These are phyloP conservation scores for Amylostereum areolatum DNA, from an alignment of 1,284 basidiomycete genomes.

Conservation along the genomic window DNA sequence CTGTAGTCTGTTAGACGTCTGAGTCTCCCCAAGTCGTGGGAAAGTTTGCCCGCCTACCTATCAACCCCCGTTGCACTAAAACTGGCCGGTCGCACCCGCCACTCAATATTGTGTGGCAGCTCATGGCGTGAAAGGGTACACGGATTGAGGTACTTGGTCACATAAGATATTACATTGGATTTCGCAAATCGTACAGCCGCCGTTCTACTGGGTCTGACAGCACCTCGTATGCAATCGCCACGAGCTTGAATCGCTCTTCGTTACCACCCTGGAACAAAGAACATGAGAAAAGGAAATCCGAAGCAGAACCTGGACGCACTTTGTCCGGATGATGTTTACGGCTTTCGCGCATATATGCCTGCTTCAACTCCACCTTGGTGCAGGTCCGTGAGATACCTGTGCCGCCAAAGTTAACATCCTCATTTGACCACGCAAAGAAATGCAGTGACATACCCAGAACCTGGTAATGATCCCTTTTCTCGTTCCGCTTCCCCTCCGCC, in stretches of 20 bases:
- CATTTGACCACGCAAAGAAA: no score
- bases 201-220: constrained; percentile 2
- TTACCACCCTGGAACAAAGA: constrained; percentile 1
- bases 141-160: no score
- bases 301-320: constrained; percentile 5
- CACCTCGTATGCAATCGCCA: neutral
- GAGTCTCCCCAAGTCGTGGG: no score
- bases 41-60: no score
- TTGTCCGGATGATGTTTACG: constrained; percentile 32
- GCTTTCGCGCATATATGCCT: constrained; percentile 26
- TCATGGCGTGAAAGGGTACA: no score
- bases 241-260: constrained; percentile 3
- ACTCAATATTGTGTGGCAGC: no score
- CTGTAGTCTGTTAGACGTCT: no score
- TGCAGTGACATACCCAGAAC: neutral
- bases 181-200: neutral
- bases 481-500: neutral
- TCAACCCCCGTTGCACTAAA: no score
- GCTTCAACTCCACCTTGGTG: constrained; percentile 30
- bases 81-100: no score
- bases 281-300: no score
- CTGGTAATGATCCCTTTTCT: constrained; percentile 1
- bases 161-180: no score
- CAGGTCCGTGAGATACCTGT: constrained; percentile 16
- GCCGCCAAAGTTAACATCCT: no score